Conservation (phyloP, 1,284 basidiomycete genomes). For the Cryptococcus sp. region DNA sequence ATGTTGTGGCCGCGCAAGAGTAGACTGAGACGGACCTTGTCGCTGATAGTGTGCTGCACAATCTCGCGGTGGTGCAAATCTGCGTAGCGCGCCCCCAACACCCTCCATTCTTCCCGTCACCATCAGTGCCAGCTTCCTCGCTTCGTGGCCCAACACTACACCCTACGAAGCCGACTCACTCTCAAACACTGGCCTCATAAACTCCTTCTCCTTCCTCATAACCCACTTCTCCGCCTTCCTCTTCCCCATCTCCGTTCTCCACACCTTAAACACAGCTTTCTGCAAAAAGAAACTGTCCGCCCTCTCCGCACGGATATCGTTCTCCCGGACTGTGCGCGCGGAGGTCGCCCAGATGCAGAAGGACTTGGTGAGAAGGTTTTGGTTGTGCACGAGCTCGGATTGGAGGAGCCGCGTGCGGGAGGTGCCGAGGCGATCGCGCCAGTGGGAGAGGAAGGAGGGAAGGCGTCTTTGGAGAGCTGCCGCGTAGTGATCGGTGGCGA, state of each 20-base stretch:
- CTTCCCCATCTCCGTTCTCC: constrained; percentile 19
- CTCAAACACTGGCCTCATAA: constrained; percentile 17
- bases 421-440: constrained; percentile 27
- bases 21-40: constrained; percentile 25
- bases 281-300: constrained; percentile 39
- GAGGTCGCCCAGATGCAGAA: constrained; percentile 29
- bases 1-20: too few relatives aligned
- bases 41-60: constrained; percentile 13
- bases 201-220: constrained; percentile 14
- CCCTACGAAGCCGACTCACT: constrained; percentile 10
- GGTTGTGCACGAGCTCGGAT: constrained; percentile 26
- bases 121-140: background rate
- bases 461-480: background rate
- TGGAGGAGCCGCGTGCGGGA: constrained; percentile 22
- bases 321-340: constrained; percentile 11
- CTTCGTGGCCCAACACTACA: background rate
- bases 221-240: constrained; percentile 20
- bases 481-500: background rate
- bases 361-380: constrained; percentile 9
- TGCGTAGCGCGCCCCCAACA: background rate
- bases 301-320: constrained; percentile 31
- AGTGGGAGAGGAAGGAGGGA: constrained; percentile 20
- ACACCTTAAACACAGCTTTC: constrained; percentile 27
- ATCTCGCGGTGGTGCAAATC: constrained; percentile 5
- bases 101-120: constrained; percentile 13